Conservation (phyloP, 345 rosid species). For the Hibiscus tridactylites region DNA sequence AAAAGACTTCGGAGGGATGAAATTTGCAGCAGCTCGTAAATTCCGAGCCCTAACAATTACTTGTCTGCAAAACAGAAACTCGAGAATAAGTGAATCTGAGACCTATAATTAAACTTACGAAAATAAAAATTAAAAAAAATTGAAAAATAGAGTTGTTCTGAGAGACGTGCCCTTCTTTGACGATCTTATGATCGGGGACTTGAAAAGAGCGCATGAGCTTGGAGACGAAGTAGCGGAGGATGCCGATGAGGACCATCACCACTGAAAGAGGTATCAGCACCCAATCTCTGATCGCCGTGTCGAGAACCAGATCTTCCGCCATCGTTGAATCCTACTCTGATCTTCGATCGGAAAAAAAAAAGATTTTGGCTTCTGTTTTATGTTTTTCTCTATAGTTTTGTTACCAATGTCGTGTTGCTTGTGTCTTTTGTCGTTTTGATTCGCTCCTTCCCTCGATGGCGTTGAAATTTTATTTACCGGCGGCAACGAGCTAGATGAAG, state of each 20-base stretch:
- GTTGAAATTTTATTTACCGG: neutral
- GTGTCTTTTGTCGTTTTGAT: neutral
- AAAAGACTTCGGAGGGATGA: constrained; percentile 74
- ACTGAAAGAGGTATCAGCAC: constrained; percentile 84
- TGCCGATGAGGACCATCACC: constrained; percentile 89
- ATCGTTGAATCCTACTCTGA: constrained; percentile 24
- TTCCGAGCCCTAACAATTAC: constrained; percentile 80
- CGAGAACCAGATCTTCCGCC: constrained; percentile 96
- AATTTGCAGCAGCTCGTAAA: constrained; percentile 81
- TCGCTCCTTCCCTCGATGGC: neutral
- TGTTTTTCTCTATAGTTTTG: neutral
- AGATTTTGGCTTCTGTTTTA: neutral
- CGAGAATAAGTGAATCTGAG: neutral
- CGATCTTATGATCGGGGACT: constrained; percentile 65
- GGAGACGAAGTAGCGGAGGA: constrained; percentile 78
- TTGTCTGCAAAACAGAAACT: constrained; percentile 39
- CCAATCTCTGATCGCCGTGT: constrained; percentile 95
- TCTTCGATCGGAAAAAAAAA: neutral
- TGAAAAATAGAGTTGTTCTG: neutral
- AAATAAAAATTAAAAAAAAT: neutral
- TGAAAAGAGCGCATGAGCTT: constrained; percentile 89
- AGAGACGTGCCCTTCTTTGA: constrained; percentile 70
- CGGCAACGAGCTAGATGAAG: too few species aligned
- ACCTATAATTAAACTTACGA: neutral
- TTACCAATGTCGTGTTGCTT: neutral